Base-by-base conservation (phyloP, 2,329 filamentous ascomycete species). In the Sporothrix inflata region DNA sequence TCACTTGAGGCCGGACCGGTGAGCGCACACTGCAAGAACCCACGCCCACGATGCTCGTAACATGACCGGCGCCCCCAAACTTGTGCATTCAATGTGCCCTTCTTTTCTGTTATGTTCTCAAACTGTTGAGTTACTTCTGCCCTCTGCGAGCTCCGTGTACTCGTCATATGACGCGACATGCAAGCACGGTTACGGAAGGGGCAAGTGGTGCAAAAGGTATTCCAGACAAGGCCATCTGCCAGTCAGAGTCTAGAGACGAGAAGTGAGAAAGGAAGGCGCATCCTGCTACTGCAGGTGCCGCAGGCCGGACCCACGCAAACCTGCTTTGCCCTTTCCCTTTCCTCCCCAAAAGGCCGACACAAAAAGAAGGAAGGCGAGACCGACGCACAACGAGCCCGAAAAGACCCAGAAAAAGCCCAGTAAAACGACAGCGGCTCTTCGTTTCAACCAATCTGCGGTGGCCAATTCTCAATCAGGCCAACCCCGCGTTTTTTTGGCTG, bases 401-500 rank as follows among this genome's bases (percentile, higher is more conserved):
- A 24, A 38, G 42, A 42, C 21, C 1, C 45, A 21, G 45, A 21
- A 42, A 42, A n/a, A 38, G 47, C 47, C 65, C 24, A 69, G 30
- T n/a, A 70, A 55, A 55, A 55, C 8, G 69, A 30, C 24, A 55
- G 53, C 55, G 55, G 14, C 30, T 60, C 55, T 60, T 27, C 49
- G 27, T 38, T 38, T 60, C 55, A 38, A 6, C 74, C 74, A 75
- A 75, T 75, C 66, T 70, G 55, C 51, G 70, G 57, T 24, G 30
- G 38, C 47, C 69, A 70, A 75, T 72, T 75, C 72, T 71, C 53
- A 75, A 74, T 73, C 73, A 51, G 60, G 19, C 68, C 63, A 72
- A 73, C 73, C 74, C 74, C 74, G 74, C 74, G 73, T 75, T 75
- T 75, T 73, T 73, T 55, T 60, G n/a, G 55, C 30, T 60, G 11